Percentiles rank a stretch among this genome's conserved stretches.
phyloP scores from a whole-genome alignment of 2,329 filamentous ascomycete species.

The Cytospora chrysosperma region DNA sequence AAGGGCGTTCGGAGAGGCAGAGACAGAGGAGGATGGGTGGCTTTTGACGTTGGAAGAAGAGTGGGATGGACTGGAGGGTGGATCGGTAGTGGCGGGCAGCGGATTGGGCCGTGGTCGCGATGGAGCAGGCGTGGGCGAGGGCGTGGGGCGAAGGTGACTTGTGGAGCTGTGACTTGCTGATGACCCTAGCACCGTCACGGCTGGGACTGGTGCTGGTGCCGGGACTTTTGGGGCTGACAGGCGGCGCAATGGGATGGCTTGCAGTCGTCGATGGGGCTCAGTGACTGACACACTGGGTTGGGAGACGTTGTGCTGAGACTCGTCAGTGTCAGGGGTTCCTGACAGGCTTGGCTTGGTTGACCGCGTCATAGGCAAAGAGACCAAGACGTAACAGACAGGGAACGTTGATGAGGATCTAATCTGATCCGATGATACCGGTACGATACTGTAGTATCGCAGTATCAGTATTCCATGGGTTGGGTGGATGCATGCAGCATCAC shows the following conservation, averaged over 20 bases:
- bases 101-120: conserved; percentile 20
- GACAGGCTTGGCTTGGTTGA: conserved; percentile 1
- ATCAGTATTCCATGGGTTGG: neutral
- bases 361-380: conserved; percentile 18
- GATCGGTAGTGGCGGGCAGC: conserved; percentile 16
- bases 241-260: conserved; percentile 23
- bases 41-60: conserved; percentile 20
- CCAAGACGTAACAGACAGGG: conserved; percentile 4
- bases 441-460: neutral
- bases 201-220: neutral
- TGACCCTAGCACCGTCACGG: neutral
- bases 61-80: conserved; percentile 12
- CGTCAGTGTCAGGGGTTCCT: conserved; percentile 12
- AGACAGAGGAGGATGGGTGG: conserved; percentile 13
- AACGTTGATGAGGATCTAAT: conserved; percentile 16
- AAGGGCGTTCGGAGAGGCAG: conserved; percentile 12
- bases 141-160: conserved; percentile 17
- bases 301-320: conserved; percentile 7
- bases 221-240: conserved; percentile 12
- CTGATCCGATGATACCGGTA: conserved; percentile 21
- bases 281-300: conserved; percentile 7
- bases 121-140: conserved; percentile 14
- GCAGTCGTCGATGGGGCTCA: conserved; percentile 14
- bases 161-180: conserved; percentile 10
- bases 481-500: conserved; percentile 15